Conservation (phyloP, 495 filamentous ascomycete species). For the Hypoxylon fragiforme region DNA sequence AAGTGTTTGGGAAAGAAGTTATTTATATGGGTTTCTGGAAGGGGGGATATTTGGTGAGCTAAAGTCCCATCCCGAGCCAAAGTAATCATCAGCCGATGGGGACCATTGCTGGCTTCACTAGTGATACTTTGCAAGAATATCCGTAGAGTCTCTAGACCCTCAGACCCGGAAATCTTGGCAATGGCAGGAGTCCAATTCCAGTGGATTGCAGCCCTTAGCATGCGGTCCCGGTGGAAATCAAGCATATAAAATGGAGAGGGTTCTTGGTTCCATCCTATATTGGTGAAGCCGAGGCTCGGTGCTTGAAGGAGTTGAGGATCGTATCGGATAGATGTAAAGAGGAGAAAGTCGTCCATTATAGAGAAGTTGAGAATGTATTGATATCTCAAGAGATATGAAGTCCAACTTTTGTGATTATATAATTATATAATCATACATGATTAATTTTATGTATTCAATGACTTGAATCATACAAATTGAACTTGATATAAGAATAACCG, state of each 20-base stretch:
- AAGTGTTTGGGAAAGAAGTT: conserved; percentile 60
- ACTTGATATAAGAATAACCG: too few relatives aligned
- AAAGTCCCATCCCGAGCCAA: conserved; percentile 55
- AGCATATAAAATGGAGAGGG: conserved; percentile 82
- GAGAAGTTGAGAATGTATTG: too few relatives aligned
- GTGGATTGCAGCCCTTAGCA: conserved; percentile 70
- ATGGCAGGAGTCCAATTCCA: conserved; percentile 64
- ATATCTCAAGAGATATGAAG: neutral
- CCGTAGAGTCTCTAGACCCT: conserved; percentile 44
- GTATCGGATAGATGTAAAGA: conserved; percentile 78
- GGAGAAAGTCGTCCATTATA: conserved; percentile 53
- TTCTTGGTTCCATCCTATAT: conserved; percentile 49
- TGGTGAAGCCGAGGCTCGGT: conserved; percentile 35
- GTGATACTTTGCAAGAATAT: conserved; percentile 26
- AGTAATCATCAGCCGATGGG: conserved; percentile 56
- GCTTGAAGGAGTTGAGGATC: conserved; percentile 63
- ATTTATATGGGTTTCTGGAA: conserved; percentile 50
- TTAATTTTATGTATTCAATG: too few relatives aligned
- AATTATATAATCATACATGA: too few relatives aligned
- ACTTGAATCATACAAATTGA: too few relatives aligned
- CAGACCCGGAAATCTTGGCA: conserved; percentile 45
- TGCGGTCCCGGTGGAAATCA: conserved; percentile 74
- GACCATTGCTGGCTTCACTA: conserved; percentile 22
- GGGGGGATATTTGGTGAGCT: conserved; percentile 52
- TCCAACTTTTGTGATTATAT: too few relatives aligned